Percentiles rank a stretch among this genome's conserved stretches.
Evolutionary conservation across 345 rosid species (phyloP).

Genomic region (Balakata baccata): DNA sequence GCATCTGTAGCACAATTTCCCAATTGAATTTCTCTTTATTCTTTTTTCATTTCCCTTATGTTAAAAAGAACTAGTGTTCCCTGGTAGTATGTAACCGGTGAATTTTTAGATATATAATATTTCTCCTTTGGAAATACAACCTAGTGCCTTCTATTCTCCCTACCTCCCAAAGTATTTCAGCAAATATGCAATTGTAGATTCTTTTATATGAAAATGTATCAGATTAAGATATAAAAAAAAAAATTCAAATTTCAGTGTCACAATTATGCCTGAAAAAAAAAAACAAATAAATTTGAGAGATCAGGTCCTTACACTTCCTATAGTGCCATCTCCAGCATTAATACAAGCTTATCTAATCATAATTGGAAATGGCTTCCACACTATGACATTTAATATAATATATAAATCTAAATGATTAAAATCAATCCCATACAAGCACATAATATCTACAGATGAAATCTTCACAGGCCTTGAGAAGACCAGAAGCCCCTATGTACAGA

Average conservation of each 20-base stretch:
- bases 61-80: background rate
- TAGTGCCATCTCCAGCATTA: background rate
- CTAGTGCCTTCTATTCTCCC: background rate
- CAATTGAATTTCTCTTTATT: background rate
- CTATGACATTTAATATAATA: background rate
- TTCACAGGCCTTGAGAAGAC: background rate
- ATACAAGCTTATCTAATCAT: constrained; percentile 8
- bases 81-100: background rate
- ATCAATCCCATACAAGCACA: background rate
- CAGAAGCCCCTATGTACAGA: background rate
- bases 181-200: background rate
- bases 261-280: background rate
- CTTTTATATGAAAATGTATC: background rate
- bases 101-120: background rate
- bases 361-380: background rate
- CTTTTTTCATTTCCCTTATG: too few species aligned
- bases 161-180: background rate
- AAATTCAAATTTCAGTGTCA: background rate
- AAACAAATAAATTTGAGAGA: background rate
- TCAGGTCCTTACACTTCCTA: background rate
- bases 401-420: background rate
- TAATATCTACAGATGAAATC: background rate
- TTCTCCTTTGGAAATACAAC: background rate
- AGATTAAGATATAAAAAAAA: background rate
- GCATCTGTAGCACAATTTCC: background rate